Evolutionary conservation across 1,139 yeast species (phyloP), one percentile per base, ranked within the genome.

Genomic region (Taiozyma onychis): DNA sequence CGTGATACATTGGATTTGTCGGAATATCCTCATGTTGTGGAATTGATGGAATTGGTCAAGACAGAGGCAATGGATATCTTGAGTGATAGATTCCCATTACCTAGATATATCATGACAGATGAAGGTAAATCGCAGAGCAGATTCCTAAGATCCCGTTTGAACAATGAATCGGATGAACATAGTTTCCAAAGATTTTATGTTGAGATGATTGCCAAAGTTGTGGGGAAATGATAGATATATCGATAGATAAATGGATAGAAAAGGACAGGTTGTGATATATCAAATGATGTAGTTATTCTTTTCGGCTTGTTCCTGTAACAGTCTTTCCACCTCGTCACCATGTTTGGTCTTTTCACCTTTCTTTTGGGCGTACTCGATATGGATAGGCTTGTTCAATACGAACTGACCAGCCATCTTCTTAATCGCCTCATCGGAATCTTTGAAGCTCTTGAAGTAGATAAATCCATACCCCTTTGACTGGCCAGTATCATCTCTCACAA

Each of bases 281-380:
- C 16, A 48, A 34, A 43, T 24, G 22, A 46, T 34, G 43, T 59
- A 57, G 41, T 64, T 64, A 52, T 67, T 63, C 57, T 70, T 71
- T 52, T 68, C 66, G 2, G 95, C 96, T 62, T 81, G 85, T 46
- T 75, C 77, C 18, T 95, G 93, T 53, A 91, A 72, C 47, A 78
- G 57, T 58, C 97, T 73, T 62, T 91, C 97, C 0, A 81, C 81
- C 30, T 75, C 76, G 59, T 85, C 95, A n/a, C 97, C 97, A 61
- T 89, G 96, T 45, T 79, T 75, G 68, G 71, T 46, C 73, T 75
- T 49, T 75, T 79, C 48, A 74, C 74, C 81, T 57, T 78, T 82
- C 66, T 88, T 88, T 62, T 75, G 81, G 0, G 97, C 96, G 64
- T 89, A 91, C 30, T 78, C 77, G 3, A 91, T 73, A 3, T 70